A percentile compares a stretch with the other conserved stretches of the same genome.
Conservation (phyloP, 805 yeast species). For the Saccharomyces eubayanus region DNA sequence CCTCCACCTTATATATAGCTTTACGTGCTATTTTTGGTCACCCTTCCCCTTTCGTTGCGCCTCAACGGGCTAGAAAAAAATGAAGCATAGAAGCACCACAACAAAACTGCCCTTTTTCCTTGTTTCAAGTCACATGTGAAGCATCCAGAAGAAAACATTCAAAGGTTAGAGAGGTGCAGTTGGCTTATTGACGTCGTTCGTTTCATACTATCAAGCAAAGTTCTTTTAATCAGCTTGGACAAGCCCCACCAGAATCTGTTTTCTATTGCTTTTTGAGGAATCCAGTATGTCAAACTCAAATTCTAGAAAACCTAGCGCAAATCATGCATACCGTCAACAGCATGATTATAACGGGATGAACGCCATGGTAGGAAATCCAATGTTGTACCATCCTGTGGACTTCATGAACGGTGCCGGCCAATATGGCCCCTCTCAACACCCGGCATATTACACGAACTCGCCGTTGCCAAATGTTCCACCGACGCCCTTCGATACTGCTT, state of each 20-base stretch:
- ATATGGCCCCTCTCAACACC: background rate
- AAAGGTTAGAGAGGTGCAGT: background rate
- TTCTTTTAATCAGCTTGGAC: background rate
- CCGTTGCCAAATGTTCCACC: constrained; percentile 31
- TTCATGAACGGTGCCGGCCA: background rate
- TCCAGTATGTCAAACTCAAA: background rate
- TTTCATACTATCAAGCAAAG: background rate
- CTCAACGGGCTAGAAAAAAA: background rate
- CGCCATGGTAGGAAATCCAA: background rate
- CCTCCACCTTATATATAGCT: background rate
- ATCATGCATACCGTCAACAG: background rate
- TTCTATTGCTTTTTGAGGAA: background rate
- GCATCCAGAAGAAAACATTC: background rate
- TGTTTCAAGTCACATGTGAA: background rate
- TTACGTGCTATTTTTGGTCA: background rate
- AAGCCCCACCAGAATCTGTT: background rate
- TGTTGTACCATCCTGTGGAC: background rate
- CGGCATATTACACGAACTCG: constrained; percentile 16
- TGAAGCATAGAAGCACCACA: background rate
- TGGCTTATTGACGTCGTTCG: background rate
- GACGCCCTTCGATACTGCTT: constrained; percentile 52
- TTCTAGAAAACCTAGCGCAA: background rate
- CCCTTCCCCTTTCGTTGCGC: background rate
- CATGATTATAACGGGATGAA: background rate
- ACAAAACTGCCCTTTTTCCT: background rate